Conservation (phyloP, 2,329 filamentous ascomycete species). For the Epichloe baconii region DNA sequence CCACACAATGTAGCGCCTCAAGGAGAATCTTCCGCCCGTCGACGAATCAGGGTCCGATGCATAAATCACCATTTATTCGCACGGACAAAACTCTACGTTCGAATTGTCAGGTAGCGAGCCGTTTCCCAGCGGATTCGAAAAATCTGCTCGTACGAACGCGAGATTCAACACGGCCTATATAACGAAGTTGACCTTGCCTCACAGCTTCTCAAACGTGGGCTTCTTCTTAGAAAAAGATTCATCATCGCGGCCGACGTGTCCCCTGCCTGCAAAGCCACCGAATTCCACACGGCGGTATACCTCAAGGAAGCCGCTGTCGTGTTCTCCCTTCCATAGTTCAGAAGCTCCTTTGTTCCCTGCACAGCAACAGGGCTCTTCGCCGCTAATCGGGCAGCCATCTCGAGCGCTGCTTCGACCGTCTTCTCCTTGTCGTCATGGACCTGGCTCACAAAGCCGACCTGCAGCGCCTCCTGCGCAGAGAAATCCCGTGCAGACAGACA, state of each 20-base stretch:
- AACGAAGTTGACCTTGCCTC: conserved; percentile 5
- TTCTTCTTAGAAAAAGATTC: conserved; percentile 67
- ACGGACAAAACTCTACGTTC: not conserved
- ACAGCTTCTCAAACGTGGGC: conserved; percentile 78
- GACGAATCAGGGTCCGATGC: conserved; percentile 39
- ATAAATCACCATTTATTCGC: conserved; percentile 10
- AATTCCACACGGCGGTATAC: conserved; percentile 84
- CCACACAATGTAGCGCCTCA: conserved; percentile 27
- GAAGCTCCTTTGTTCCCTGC: conserved; percentile 73
- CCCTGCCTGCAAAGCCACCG: conserved; percentile 63
- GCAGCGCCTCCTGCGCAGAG: conserved; percentile 51
- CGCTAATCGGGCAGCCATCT: conserved; percentile 53
- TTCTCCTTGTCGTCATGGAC: conserved; percentile 51
- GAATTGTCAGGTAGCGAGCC: too few relatives aligned
- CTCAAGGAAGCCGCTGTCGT: conserved; percentile 63
- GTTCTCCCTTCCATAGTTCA: conserved; percentile 73
- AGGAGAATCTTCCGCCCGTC: conserved; percentile 36
- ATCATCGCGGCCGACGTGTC: conserved; percentile 65
- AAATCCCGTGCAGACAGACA: conserved; percentile 60
- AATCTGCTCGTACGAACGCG: too few relatives aligned
- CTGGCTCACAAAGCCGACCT: conserved; percentile 56
- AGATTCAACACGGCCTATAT: not conserved
- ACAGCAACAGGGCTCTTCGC: conserved; percentile 80
- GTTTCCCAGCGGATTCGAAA: too few relatives aligned
- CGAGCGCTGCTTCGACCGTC: conserved; percentile 48